A percentile compares a stretch with the other conserved stretches of the same genome.
Conservation (phyloP, 495 filamentous ascomycete species). For the Podospora fimiseda region DNA sequence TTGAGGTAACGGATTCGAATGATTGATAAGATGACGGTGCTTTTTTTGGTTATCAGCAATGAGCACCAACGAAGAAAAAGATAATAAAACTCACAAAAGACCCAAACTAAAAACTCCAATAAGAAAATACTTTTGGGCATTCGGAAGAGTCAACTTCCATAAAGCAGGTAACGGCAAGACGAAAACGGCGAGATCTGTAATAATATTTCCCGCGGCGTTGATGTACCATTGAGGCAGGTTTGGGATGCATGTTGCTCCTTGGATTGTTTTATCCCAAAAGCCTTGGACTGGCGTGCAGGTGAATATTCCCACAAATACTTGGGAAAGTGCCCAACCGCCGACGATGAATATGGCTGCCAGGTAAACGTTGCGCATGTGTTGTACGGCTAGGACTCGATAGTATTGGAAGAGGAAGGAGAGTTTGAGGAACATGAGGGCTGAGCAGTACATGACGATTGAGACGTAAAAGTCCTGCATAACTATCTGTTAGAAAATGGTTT, state of each 20-base stretch:
- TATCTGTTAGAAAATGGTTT: too few relatives aligned
- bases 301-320: slow-evolving; percentile 25
- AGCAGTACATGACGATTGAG: slow-evolving; percentile 31
- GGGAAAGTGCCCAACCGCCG: slow-evolving; percentile 24
- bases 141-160: slow-evolving; percentile 34
- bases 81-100: slow-evolving; percentile 27
- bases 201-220: slow-evolving; percentile 34
- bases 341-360: slow-evolving; percentile 24
- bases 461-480: slow-evolving; percentile 23
- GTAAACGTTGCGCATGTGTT: slow-evolving; percentile 20
- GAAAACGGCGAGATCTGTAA: slow-evolving; percentile 35
- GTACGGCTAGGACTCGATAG: slow-evolving; percentile 29
- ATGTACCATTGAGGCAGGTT: slow-evolving; percentile 27
- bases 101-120: slow-evolving; percentile 34
- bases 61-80: neutral
- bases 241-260: slow-evolving; percentile 18
- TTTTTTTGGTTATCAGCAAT: neutral
- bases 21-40: slow-evolving; percentile 46
- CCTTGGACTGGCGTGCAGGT: slow-evolving; percentile 24
- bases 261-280: slow-evolving; percentile 22
- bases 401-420: slow-evolving; percentile 30
- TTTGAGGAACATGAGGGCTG: slow-evolving; percentile 23
- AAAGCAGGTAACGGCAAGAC: slow-evolving; percentile 28
- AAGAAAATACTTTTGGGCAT: slow-evolving; percentile 27
- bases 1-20: slow-evolving; percentile 43